These are phyloP conservation scores for Pleodorina starrii DNA, from an alignment of 139 green algal genomes.

Conservation along the genomic window DNA sequence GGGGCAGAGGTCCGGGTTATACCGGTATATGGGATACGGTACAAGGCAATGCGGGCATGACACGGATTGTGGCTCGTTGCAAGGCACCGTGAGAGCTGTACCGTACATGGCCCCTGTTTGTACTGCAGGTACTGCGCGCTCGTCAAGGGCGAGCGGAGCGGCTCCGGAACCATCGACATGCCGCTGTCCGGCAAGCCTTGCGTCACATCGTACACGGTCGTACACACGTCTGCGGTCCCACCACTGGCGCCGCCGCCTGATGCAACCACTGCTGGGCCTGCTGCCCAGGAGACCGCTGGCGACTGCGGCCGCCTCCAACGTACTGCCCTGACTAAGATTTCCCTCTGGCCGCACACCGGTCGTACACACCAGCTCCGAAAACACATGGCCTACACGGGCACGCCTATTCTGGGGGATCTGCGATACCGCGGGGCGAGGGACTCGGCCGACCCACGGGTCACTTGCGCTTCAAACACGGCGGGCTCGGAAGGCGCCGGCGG, in stretches of 20 bases:
- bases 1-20: too few relatives aligned
- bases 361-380: constrained; percentile 82
- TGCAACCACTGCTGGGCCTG: background rate
- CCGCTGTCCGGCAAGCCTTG: constrained; percentile 48
- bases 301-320: background rate
- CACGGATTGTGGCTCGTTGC: too few relatives aligned
- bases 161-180: constrained; percentile 57
- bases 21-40: too few relatives aligned
- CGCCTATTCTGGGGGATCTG: constrained; percentile 73
- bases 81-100: too few relatives aligned
- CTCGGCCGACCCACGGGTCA: background rate
- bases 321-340: constrained; percentile 67
- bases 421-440: constrained; percentile 59
- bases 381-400: constrained; percentile 78
- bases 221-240: background rate
- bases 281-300: background rate
- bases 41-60: too few relatives aligned
- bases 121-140: constrained; percentile 69
- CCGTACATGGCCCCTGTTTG: background rate
- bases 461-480: too few relatives aligned
- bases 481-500: too few relatives aligned
- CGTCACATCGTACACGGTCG: constrained; percentile 25
- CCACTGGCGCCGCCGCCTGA: background rate
- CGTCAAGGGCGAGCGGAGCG: constrained; percentile 64
- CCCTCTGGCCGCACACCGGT: constrained; percentile 78